Evolutionary conservation across 148 eudicot species (phyloP).

Genomic region (Cornus kousa): DNA sequence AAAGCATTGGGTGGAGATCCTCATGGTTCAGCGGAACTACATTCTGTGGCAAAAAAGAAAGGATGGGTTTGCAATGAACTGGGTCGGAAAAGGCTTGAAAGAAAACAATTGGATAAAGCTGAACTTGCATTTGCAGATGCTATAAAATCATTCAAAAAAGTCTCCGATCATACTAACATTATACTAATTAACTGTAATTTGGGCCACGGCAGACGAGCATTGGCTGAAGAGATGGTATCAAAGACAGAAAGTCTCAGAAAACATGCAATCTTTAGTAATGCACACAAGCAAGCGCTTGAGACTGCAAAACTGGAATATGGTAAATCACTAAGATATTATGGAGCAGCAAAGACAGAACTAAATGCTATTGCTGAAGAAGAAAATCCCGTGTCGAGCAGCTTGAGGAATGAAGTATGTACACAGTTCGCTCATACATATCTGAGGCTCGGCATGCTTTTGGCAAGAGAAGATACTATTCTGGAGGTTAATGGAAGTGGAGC

Average conservation of each 20-base stretch:
- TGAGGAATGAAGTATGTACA: constrained; percentile 74
- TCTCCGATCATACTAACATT: constrained; percentile 75
- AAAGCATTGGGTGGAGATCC: constrained; percentile 54
- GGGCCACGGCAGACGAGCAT: constrained; percentile 91
- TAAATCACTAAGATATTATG: constrained; percentile 66
- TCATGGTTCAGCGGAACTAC: constrained; percentile 45
- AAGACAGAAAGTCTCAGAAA: constrained; percentile 56
- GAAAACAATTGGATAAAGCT: constrained; percentile 69
- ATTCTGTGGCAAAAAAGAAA: constrained; percentile 72
- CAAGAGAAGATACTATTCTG: constrained; percentile 76
- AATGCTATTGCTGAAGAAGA: constrained; percentile 31
- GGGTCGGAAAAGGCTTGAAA: constrained; percentile 72
- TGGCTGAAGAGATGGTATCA: constrained; percentile 74
- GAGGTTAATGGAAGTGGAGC: constrained; percentile 52
- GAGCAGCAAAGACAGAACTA: constrained; percentile 77
- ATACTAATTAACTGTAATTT: constrained; percentile 82
- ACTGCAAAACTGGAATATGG: constrained; percentile 69
- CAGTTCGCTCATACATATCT: constrained; percentile 92
- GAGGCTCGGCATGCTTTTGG: constrained; percentile 87
- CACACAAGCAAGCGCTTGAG: constrained; percentile 62
- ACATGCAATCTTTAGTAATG: constrained; percentile 42
- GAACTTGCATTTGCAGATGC: constrained; percentile 84
- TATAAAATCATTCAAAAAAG: constrained; percentile 71
- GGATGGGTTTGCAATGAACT: constrained; percentile 99
- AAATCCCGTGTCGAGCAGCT: constrained; percentile 32